Percentiles rank a stretch among this genome's conserved stretches.
Conservation (phyloP, 2,329 filamentous ascomycete species). For the Lasiodiplodia gonubiensis region DNA sequence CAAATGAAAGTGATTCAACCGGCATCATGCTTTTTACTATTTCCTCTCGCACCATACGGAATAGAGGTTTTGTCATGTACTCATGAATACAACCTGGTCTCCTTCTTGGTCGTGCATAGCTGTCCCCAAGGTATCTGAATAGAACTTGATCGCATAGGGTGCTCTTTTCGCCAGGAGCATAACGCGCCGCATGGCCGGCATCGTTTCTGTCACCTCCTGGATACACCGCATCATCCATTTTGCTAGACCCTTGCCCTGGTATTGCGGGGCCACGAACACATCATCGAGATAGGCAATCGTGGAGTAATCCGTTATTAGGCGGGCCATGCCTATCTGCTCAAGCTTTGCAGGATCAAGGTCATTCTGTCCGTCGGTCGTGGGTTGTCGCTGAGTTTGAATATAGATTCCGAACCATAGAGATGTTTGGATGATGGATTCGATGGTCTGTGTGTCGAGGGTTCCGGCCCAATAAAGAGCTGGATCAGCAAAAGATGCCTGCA, state of each 20-base stretch:
- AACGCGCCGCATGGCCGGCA: conserved; percentile 62
- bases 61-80: not conserved
- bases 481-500: conserved; percentile 39
- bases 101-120: conserved; percentile 30
- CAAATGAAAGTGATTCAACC: too few relatives aligned
- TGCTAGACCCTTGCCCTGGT: conserved; percentile 67
- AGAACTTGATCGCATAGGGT: conserved; percentile 37
- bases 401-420: conserved; percentile 42
- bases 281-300: conserved; percentile 74
- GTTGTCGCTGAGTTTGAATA: not conserved
- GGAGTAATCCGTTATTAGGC: conserved; percentile 72
- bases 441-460: conserved; percentile 33
- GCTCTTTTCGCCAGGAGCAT: conserved; percentile 38
- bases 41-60: too few relatives aligned
- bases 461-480: conserved; percentile 42
- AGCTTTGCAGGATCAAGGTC: conserved; percentile 18
- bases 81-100: conserved; percentile 20
- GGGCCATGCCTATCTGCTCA: conserved; percentile 61
- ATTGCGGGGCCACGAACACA: conserved; percentile 66
- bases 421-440: conserved; percentile 40
- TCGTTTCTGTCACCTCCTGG: conserved; percentile 61
- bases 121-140: conserved; percentile 40
- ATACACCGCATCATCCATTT: conserved; percentile 68
- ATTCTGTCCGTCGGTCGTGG: conserved; percentile 17
- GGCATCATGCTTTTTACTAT: too few relatives aligned